Evolutionary conservation across 352 stramenopile genomes (phyloP).

Genomic region (Phytophthora hibernalis): DNA sequence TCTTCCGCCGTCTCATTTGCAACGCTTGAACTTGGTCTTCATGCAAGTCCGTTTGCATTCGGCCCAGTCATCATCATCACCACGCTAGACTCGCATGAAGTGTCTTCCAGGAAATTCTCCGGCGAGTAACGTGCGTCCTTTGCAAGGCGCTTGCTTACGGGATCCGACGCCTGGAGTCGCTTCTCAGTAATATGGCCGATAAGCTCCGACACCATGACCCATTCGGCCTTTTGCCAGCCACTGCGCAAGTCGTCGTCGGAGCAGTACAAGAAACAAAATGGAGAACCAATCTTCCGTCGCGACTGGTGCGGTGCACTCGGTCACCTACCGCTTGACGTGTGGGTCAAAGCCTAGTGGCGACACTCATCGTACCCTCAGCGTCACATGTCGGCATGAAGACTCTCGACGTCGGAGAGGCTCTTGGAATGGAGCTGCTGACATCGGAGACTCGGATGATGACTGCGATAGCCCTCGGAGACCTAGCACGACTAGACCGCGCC

Average conservation of each 20-base stretch:
- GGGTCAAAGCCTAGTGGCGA: slow-evolving; percentile 10
- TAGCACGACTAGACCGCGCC: slow-evolving; percentile 12
- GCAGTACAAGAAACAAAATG: slow-evolving; percentile 16
- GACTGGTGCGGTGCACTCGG: slow-evolving; percentile 10
- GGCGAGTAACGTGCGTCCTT: slow-evolving; percentile 37
- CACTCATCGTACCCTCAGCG: slow-evolving; percentile 25
- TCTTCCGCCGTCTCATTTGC: slow-evolving; percentile 26
- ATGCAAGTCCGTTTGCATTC: background rate
- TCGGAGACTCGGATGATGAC: slow-evolving; percentile 7
- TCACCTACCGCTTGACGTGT: slow-evolving; percentile 42
- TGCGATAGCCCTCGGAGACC: slow-evolving; percentile 13
- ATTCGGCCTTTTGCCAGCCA: slow-evolving; percentile 42
- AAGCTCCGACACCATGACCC: slow-evolving; percentile 3
- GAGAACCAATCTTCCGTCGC: slow-evolving; percentile 21
- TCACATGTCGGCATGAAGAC: slow-evolving; percentile 25
- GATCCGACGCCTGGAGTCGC: slow-evolving; percentile 25
- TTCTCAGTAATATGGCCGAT: slow-evolving; percentile 35
- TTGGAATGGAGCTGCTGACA: slow-evolving; percentile 27
- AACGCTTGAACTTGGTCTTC: slow-evolving; percentile 32
- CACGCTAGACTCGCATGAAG: slow-evolving; percentile 18
- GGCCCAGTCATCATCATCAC: slow-evolving; percentile 11
- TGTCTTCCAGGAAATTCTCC: slow-evolving; percentile 36
- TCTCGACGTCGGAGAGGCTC: slow-evolving; percentile 26
- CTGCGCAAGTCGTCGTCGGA: slow-evolving; percentile 18
- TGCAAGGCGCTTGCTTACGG: slow-evolving; percentile 12